phyloP scores from a whole-genome alignment of 2,329 filamentous ascomycete genomes.

The Microsporum audouinii region DNA sequence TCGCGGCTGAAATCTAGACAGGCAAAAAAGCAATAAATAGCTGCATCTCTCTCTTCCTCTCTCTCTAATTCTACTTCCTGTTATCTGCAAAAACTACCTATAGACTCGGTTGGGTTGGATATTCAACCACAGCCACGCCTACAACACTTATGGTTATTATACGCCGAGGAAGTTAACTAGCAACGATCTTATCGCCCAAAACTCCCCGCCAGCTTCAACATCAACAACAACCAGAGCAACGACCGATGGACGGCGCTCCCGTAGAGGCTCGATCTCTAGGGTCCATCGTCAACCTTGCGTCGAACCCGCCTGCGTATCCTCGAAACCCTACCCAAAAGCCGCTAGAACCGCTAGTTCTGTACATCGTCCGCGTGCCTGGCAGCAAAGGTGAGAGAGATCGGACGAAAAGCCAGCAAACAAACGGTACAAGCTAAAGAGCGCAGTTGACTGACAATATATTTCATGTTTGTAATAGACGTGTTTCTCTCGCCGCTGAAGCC shows the following conservation, averaged over 20 bases:
- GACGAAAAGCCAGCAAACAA: not conserved
- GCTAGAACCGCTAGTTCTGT: conserved; percentile 65
- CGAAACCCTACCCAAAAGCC: conserved; percentile 59
- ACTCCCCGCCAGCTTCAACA: not conserved
- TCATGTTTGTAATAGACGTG: conserved; percentile 50
- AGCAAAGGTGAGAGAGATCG: conserved; percentile 51
- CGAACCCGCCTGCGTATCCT: conserved; percentile 77
- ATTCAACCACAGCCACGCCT: not conserved
- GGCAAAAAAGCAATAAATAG: not conserved
- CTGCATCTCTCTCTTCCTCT: not conserved
- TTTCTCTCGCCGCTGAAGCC: conserved; percentile 89
- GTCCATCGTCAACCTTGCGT: conserved; percentile 65
- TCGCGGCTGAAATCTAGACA: not conserved
- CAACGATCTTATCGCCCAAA: not conserved
- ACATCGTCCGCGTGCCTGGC: conserved; percentile 86
- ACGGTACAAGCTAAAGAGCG: not conserved
- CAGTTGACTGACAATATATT: not conserved
- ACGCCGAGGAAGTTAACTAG: not conserved
- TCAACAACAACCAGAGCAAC: not conserved
- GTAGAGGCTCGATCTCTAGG: conserved; percentile 76
- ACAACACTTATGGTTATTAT: no score
- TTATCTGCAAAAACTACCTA: not conserved
- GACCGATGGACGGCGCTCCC: not conserved
- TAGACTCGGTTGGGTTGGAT: not conserved
- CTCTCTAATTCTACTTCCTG: not conserved